Conservation (phyloP, 331 rosid genomes). For the Rosa hybrid region DNA sequence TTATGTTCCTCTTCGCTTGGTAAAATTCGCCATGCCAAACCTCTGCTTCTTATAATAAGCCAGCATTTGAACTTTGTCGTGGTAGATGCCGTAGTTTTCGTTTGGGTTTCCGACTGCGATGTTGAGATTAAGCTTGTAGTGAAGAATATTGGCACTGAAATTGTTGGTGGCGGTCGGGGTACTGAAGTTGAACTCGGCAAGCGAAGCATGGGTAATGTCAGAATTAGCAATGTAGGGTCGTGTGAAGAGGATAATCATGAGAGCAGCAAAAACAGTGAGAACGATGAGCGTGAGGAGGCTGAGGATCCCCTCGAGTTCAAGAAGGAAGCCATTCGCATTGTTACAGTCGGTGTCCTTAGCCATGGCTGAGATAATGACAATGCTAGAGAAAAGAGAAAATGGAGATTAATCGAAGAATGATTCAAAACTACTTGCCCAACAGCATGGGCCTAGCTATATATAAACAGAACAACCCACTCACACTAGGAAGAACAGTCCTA, state of each 20-base stretch:
- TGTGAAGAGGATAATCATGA: not conserved
- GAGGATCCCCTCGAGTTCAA: not conserved
- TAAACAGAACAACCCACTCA: not conserved
- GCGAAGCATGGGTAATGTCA: not conserved
- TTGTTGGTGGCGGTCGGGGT: not conserved
- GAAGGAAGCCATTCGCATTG: not conserved
- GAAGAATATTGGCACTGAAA: not conserved
- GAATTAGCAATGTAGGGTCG: not conserved
- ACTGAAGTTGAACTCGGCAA: not conserved
- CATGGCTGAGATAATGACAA: not conserved
- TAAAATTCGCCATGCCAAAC: not conserved
- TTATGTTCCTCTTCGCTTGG: not conserved
- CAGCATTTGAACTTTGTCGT: not conserved
- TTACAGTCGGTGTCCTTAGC: not conserved
- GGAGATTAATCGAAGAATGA: not conserved
- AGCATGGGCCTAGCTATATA: not conserved
- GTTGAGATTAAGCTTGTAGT: not conserved
- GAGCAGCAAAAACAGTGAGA: not conserved
- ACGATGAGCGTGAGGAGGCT: not conserved
- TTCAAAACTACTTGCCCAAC: not conserved
- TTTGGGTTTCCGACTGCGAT: not conserved
- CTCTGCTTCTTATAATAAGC: conserved; percentile 4
- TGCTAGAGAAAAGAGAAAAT: not conserved
- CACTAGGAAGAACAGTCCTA: not conserved
- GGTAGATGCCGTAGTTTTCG: not conserved